Evolutionary conservation across 257 asterid genomes (phyloP).

Genomic region (Forsythia viridissima): DNA sequence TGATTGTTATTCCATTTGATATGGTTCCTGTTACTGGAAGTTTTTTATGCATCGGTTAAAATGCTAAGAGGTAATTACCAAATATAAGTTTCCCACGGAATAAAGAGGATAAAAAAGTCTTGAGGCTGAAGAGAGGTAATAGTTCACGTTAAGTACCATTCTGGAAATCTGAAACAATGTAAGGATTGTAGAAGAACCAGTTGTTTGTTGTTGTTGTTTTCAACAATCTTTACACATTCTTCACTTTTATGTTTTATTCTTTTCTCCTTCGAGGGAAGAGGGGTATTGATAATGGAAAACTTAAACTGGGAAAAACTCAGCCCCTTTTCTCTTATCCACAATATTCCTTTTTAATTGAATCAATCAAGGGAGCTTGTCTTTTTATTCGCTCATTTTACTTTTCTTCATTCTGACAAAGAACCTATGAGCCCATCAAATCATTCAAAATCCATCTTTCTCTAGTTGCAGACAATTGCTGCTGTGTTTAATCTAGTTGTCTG

Average conservation of each 20-base stretch:
- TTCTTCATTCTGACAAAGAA: too few relatives aligned
- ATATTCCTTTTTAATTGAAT: too few relatives aligned
- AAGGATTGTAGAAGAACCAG: background rate
- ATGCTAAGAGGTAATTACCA: background rate
- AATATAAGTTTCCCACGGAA: background rate
- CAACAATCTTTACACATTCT: background rate
- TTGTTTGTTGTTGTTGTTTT: background rate
- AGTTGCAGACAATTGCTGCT: too few relatives aligned
- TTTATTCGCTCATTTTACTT: too few relatives aligned
- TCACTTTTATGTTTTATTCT: background rate
- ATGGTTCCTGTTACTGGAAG: background rate
- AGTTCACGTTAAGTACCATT: background rate
- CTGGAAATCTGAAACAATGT: background rate
- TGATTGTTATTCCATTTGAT: background rate
- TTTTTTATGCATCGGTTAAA: slow-evolving; percentile 5
- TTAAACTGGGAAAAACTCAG: background rate
- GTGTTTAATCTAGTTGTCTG: too few relatives aligned
- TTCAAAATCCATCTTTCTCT: too few relatives aligned
- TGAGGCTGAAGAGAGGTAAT: background rate
- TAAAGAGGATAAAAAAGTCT: background rate
- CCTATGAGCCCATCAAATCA: too few relatives aligned
- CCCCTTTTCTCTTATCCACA: background rate
- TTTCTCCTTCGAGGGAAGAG: background rate
- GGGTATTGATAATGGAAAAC: background rate
- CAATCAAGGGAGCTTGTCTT: too few relatives aligned